A percentile compares a stretch with the other conserved stretches of the same genome.
These are phyloP conservation scores for Neoboletus brunneissimus DNA, from an alignment of 768 basidiomycete genomes.

Conservation along the genomic window DNA sequence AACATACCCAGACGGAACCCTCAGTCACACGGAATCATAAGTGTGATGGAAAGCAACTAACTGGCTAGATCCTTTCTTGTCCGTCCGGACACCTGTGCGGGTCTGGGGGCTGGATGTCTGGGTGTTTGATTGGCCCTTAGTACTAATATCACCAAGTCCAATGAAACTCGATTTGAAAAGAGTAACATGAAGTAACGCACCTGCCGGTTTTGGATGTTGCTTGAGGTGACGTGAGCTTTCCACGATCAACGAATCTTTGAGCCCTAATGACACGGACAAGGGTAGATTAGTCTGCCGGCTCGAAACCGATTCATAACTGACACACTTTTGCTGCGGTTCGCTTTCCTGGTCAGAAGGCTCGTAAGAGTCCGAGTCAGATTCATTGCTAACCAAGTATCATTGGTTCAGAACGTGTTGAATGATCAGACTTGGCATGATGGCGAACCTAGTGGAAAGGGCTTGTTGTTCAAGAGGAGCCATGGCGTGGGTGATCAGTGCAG, in stretches of 20 bases:
- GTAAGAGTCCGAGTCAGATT: background rate
- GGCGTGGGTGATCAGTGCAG: background rate
- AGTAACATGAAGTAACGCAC: slow-evolving; percentile 1
- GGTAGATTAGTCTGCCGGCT: background rate
- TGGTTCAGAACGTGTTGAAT: background rate
- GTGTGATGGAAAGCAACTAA: slow-evolving; percentile 2
- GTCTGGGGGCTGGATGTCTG: too few species aligned
- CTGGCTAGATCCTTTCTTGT: background rate
- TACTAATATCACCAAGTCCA: background rate
- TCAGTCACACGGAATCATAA: background rate
- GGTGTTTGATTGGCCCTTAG: background rate
- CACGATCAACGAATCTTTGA: slow-evolving; percentile 10
- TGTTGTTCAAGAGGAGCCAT: background rate
- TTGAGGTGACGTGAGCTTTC: rapidly evolving
- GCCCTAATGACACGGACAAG: background rate
- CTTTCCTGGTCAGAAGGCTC: background rate
- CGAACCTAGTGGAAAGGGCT: background rate
- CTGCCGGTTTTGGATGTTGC: background rate
- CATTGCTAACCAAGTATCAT: background rate
- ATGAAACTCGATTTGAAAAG: background rate
- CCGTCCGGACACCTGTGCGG: background rate
- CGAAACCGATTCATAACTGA: background rate
- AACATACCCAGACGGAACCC: background rate
- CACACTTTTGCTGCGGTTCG: background rate
- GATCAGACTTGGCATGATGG: background rate